Percentiles rank a stretch among this genome's conserved stretches.
phyloP scores from a whole-genome alignment of 2,329 filamentous ascomycete species.

The Neoascochyta sp. region DNA sequence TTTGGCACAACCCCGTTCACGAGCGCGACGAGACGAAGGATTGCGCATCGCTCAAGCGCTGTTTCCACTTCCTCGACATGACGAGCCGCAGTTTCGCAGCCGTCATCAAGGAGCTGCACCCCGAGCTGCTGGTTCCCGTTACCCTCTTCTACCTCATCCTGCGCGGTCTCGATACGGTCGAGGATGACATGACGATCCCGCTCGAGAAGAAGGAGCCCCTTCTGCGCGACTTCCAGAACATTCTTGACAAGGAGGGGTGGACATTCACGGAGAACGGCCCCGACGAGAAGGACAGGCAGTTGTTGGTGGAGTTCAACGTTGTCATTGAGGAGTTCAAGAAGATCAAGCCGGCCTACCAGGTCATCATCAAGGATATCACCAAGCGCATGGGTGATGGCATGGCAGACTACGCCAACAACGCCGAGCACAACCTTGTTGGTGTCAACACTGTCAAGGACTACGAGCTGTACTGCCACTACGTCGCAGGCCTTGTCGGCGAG shows the following conservation, averaged over 20 bases:
- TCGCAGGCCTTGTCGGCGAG: slow-evolving; percentile 96
- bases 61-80: slow-evolving; percentile 79
- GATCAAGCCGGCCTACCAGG: slow-evolving; percentile 77
- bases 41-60: slow-evolving; percentile 67
- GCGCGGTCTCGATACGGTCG: slow-evolving; percentile 93
- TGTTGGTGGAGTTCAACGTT: slow-evolving; percentile 87
- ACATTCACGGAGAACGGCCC: slow-evolving; percentile 80
- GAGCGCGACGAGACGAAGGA: slow-evolving; percentile 74
- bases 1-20: slow-evolving; percentile 95
- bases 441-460: slow-evolving; percentile 84
- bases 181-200: slow-evolving; percentile 94
- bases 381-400: slow-evolving; percentile 96
- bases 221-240: slow-evolving; percentile 74
- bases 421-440: slow-evolving; percentile 73
- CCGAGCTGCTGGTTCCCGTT: slow-evolving; percentile 85
- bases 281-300: slow-evolving; percentile 88
- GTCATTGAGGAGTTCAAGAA: slow-evolving; percentile 84
- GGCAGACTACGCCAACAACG: slow-evolving; percentile 89
- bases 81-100: slow-evolving; percentile 91
- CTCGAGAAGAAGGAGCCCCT: slow-evolving; percentile 79
- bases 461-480: slow-evolving; percentile 96
- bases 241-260: slow-evolving; percentile 83
- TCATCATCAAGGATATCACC: slow-evolving; percentile 89
- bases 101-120: slow-evolving; percentile 94
- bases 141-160: slow-evolving; percentile 90